Base-by-base conservation (phyloP, 768 basidiomycete species). In the Mycena polygramma region DNA sequence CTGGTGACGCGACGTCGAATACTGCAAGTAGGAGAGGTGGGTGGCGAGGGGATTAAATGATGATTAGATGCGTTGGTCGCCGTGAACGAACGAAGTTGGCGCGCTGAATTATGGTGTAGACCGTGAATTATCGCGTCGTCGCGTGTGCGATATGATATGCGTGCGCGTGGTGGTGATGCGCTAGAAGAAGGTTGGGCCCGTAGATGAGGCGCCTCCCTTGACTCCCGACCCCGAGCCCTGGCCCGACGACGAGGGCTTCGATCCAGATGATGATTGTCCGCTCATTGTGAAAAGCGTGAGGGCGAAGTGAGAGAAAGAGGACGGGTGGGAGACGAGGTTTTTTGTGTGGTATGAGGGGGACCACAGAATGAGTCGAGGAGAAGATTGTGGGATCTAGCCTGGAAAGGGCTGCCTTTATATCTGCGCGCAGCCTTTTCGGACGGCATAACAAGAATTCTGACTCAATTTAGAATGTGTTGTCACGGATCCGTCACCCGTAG, bases 161-260 rank as follows among this genome's bases (percentile, higher is more conserved):
- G 51, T 37, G 59, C 37, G 64, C 53, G 65, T 49, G 24, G 43
- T 1, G 57, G 66, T 58, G 66, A 63, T 55, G 74, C 63, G 80
- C 83, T 78, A 91, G 82, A 91, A 91, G 82, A 91, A 90, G 43
- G 89, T 85, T 57, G 90, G 83, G 52, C 86, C 89, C 36, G 82
- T 85, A 20, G 83, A 78, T 48, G 85, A 82, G 52, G 89, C 89
- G 53, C 83, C 83, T 19, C 84, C 84, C 65, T 84, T 84, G 64
- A 91, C 85, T 15, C 84, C 82, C 26, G 82, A 82, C 61, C 81
- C 77, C 48, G 83, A 81, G 51, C 81, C 79, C 69, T 78, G 78
- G n/a, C 74, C 76, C 68, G 74, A 75, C 30, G 68, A 69, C 73
- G 69, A 74, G 72, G 61, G 75, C 68, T 79, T 80, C 66, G 80